Evolutionary conservation across 768 basidiomycete species (phyloP).

Genomic region (Termitomyces sp.): DNA sequence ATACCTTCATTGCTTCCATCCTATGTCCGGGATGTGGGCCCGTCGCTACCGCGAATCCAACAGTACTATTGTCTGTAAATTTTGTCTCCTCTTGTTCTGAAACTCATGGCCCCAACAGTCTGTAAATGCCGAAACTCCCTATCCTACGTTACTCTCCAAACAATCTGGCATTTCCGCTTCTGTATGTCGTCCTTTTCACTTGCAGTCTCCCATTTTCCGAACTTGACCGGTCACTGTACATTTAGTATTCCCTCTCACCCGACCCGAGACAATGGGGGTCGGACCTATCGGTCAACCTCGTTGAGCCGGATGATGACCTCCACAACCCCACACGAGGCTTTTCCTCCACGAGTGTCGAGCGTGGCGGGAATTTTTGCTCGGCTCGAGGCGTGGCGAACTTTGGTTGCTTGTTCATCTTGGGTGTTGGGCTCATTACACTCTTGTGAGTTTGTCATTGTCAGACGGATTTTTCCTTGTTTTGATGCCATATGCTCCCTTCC

Average conservation of each 20-base stretch:
- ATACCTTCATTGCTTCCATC: conserved; percentile 1
- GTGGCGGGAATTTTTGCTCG: conserved; percentile 34
- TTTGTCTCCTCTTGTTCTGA: background rate
- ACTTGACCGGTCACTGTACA: conserved; percentile 2
- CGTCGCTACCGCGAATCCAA: conserved; percentile 11
- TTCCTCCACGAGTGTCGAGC: conserved; percentile 12
- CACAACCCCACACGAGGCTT: conserved; percentile 49
- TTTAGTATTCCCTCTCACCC: conserved; percentile 47
- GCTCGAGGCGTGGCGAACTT: conserved; percentile 56
- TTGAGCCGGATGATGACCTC: conserved; percentile 54
- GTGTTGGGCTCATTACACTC: conserved; percentile 41
- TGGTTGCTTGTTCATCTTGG: conserved; percentile 51
- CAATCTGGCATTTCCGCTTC: conserved; percentile 15
- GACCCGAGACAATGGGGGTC: conserved; percentile 55
- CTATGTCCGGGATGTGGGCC: conserved; percentile 13
- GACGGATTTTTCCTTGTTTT: background rate
- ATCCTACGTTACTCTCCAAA: conserved; percentile 12
- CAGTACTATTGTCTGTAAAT: conserved; percentile 12
- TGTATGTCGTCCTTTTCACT: conserved; percentile 1
- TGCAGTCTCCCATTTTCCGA: background rate
- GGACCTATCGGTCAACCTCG: conserved; percentile 32
- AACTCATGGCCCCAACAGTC: conserved; percentile 6
- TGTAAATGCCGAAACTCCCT: conserved; percentile 17
- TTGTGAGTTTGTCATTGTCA: conserved; percentile 46
- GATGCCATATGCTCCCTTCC: background rate